phyloP scores from a whole-genome alignment of 257 asterid genomes.

The Jasminum sambac region DNA sequence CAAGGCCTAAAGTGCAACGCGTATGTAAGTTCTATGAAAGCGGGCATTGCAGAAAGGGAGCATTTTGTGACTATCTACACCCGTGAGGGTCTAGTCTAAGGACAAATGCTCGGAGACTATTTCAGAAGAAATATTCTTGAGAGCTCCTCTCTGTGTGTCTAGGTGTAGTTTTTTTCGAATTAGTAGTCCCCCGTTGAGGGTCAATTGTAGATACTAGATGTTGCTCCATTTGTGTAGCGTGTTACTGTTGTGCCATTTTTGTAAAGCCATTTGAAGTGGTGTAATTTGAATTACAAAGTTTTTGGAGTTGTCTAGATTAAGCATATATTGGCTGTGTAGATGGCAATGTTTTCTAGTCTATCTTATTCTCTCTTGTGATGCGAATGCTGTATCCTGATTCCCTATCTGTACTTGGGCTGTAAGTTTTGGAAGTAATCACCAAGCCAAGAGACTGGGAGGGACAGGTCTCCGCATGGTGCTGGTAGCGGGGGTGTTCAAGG shows the following conservation, averaged over 20 bases:
- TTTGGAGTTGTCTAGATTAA: no score
- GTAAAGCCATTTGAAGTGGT: not conserved
- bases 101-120: constrained; percentile 20
- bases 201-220: not conserved
- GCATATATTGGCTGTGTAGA: no score
- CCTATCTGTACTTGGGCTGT: no score
- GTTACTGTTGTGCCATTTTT: not conserved
- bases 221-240: not conserved
- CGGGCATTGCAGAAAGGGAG: constrained; percentile 92
- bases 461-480: no score
- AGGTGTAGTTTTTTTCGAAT: constrained; percentile 6
- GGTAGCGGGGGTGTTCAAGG: no score
- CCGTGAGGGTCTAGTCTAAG: constrained; percentile 40
- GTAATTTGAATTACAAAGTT: not conserved
- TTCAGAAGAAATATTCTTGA: constrained; percentile 31
- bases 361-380: no score
- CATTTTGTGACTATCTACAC: constrained; percentile 83
- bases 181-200: not conserved
- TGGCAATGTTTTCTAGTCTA: no score
- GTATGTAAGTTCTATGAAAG: constrained; percentile 86
- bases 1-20: constrained; percentile 75
- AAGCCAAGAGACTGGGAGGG: no score
- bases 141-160: constrained; percentile 13
- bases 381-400: no score
- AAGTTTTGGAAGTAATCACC: no score